Conservation (phyloP, 2,329 filamentous ascomycete genomes). For the Beauveria pseudobassiana region DNA sequence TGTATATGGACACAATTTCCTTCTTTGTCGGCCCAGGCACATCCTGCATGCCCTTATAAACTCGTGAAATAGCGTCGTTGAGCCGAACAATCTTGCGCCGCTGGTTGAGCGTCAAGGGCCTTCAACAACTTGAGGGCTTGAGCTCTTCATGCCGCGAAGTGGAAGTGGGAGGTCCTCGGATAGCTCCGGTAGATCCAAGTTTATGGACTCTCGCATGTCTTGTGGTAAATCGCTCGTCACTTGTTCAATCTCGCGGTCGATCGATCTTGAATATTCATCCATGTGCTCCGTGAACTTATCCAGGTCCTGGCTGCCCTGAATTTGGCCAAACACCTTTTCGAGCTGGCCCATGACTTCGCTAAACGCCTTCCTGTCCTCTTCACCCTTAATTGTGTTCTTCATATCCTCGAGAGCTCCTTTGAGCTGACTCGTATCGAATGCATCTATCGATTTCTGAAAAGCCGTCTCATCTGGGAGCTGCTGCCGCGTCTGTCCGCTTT, state of each 20-base stretch:
- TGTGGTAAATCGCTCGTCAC: conserved; percentile 24
- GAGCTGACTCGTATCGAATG: conserved; percentile 28
- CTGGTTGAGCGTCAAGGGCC: conserved; percentile 30
- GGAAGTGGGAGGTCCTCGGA: conserved; percentile 17
- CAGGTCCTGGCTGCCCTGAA: conserved; percentile 26
- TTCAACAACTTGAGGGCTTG: conserved; percentile 29
- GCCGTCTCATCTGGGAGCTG: conserved; percentile 32
- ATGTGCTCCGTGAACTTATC: conserved; percentile 27
- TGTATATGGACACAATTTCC: conserved; percentile 37
- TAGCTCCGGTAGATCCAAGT: conserved; percentile 19
- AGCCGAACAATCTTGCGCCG: conserved; percentile 30
- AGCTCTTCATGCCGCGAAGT: conserved; percentile 14
- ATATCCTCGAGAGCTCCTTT: conserved; percentile 30
- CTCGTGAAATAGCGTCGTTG: conserved; percentile 24
- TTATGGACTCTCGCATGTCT: conserved; percentile 19
- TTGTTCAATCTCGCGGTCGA: conserved; percentile 28
- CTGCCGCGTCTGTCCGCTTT: conserved; percentile 30
- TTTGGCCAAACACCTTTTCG: conserved; percentile 23
- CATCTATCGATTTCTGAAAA: conserved; percentile 31
- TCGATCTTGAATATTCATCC: conserved; percentile 27
- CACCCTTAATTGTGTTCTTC: conserved; percentile 28
- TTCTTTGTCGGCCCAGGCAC: conserved; percentile 23
- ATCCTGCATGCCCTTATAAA: conserved; percentile 22
- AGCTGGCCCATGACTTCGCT: conserved; percentile 28
- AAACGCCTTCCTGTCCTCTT: conserved; percentile 27